Evolutionary conservation across 2,329 filamentous ascomycete genomes (phyloP), one percentile per base, ranked within the genome.

Genomic region (Ceratocystis eucalypticola): DNA sequence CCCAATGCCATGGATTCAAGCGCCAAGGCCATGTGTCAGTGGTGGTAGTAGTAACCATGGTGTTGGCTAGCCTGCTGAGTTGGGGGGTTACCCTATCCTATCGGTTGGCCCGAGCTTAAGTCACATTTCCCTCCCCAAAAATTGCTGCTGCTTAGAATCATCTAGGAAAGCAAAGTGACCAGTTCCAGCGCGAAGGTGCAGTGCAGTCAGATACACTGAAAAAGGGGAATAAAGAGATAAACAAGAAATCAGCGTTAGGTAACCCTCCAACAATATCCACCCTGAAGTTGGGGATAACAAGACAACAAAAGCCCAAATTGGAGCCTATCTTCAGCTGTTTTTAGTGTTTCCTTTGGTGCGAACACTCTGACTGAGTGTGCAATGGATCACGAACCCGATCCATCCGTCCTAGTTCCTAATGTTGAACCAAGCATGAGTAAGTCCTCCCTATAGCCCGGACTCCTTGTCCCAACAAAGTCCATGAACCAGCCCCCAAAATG

Each of bases 291-390:
- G 20, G 8, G 20, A 48, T n/a, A 28, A 15, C 20, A 53, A 53
- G 25, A 53, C 5, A 5, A 15, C 7, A 53, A 53, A 12, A 20
- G 4, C 10, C 48, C 15, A 37, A 25, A 12, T 59, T 17, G 55
- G 10, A n/a, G 33, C 1, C 15, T 10, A 8, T 59, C 2, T 8
- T 37, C 28, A 20, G 25, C 55, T 30, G 30, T 28, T 28, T 22
- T 59, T 33, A n/a, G 55, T 59, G 55, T 59, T 59, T 59, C 55
- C 55, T 37, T 59, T 37, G 25, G 17, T 59, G 55, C 55, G 55
- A 59, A n/a, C 15, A 17, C 25, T 33, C 25, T 59, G 7, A 28
- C 15, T 50, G 22, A n/a, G 22, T 20, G 48, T 53, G 12, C 37
- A 53, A 12, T 10, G 8, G 48, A 28, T 28, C 48, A 53, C 48